Evolutionary conservation across 495 filamentous ascomycete genomes (phyloP).

Genomic region (Xanthoparmelia taractica): DNA sequence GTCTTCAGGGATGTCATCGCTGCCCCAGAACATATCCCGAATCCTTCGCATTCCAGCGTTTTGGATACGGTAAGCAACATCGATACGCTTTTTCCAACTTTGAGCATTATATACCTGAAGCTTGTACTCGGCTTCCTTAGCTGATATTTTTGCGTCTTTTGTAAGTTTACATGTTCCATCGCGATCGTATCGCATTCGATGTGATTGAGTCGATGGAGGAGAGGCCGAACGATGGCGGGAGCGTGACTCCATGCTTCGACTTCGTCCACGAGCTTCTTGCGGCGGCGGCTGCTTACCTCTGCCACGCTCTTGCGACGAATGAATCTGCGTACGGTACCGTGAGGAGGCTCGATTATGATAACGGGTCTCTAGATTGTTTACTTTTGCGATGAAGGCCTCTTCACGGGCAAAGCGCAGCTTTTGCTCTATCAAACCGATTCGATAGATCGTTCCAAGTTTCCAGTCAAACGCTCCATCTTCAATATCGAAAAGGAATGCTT

Average conservation of each 20-base stretch:
- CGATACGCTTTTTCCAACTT: conserved; percentile 90
- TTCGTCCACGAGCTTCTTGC: conserved; percentile 17
- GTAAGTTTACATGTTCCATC: conserved; percentile 65
- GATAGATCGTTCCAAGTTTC: conserved; percentile 89
- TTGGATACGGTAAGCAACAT: conserved; percentile 60
- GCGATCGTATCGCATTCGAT: conserved; percentile 69
- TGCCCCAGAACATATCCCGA: conserved; percentile 71
- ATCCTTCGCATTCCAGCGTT: conserved; percentile 69
- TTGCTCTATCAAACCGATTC: conserved; percentile 79
- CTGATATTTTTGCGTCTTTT: conserved; percentile 58
- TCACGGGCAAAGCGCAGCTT: conserved; percentile 80
- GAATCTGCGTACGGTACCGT: conserved; percentile 45
- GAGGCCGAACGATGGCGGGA: conserved; percentile 27
- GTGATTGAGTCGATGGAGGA: conserved; percentile 20
- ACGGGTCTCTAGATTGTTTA: conserved; percentile 68
- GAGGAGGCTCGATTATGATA: conserved; percentile 47
- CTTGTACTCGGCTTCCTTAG: conserved; percentile 63
- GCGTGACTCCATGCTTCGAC: conserved; percentile 35
- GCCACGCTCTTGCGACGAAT: conserved; percentile 38
- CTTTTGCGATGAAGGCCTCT: conserved; percentile 80
- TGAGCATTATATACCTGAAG: conserved; percentile 75
- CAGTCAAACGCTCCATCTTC: conserved; percentile 97
- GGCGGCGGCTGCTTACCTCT: conserved; percentile 39
- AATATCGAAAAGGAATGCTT: conserved; percentile 76
- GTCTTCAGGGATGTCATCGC: conserved; percentile 73